A percentile compares a stretch with the other conserved stretches of the same genome.
Evolutionary conservation across 2,329 filamentous ascomycete species (phyloP).

Genomic region (Fusarium protoensiforme): DNA sequence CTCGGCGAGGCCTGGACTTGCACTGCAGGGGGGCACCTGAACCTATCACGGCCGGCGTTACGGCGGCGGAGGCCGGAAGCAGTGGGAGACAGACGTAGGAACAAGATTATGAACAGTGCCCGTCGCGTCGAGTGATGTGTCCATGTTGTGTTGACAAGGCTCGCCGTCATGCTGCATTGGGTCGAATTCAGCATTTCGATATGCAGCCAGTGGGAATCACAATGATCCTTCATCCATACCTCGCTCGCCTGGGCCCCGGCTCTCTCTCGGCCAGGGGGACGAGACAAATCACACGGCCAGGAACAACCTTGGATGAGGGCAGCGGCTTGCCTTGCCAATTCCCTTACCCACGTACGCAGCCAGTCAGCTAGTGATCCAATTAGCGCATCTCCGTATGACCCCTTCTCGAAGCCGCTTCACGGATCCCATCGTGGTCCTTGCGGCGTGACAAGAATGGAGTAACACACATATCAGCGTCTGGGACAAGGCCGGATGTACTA

Average conservation of each 20-base stretch:
- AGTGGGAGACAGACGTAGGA: not conserved
- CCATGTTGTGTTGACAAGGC: conserved; percentile 3
- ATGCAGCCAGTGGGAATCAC: conserved; percentile 1
- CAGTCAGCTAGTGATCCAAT: conserved; percentile 8
- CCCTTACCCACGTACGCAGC: conserved; percentile 10
- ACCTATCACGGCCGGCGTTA: conserved; percentile 22
- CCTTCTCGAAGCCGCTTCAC: conserved; percentile 28
- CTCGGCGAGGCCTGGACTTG: conserved; percentile 1
- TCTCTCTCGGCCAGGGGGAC: not conserved
- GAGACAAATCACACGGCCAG: conserved; percentile 8
- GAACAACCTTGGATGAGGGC: conserved; percentile 20
- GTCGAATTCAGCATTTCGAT: not conserved
- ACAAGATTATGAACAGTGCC: conserved; percentile 7
- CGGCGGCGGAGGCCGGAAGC: conserved; percentile 6
- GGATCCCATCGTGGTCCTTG: conserved; percentile 21
- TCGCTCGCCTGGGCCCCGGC: not conserved
- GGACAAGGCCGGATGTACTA: conserved; percentile 9
- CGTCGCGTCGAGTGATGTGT: not conserved
- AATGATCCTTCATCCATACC: conserved; percentile 5
- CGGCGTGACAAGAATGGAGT: conserved; percentile 17
- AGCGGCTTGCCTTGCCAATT: conserved; percentile 16
- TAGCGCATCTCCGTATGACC: conserved; percentile 19
- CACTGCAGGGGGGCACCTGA: not conserved
- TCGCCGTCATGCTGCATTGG: conserved; percentile 1
- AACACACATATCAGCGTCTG: not conserved